These are phyloP conservation scores for Talinum fruticosum DNA, from an alignment of 148 eudicot genomes.

Conservation along the genomic window DNA sequence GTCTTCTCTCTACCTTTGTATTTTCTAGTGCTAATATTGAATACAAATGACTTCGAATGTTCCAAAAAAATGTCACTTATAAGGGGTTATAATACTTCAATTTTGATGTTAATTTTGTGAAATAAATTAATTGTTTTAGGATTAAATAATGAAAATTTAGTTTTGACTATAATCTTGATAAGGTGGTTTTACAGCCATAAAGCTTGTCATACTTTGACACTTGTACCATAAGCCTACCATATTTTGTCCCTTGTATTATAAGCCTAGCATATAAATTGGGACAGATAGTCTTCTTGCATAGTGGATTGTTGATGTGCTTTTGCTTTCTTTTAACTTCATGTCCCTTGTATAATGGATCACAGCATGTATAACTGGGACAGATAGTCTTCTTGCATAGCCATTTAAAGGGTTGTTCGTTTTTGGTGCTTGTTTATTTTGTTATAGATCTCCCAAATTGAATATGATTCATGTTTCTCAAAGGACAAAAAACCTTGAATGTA, in stretches of 20 bases:
- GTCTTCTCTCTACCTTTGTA: too few relatives aligned
- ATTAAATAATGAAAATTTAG: not conserved
- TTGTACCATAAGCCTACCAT: not conserved
- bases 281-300: not conserved
- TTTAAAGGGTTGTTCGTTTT: not conserved
- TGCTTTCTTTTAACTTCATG: too few relatives aligned
- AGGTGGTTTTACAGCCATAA: not conserved
- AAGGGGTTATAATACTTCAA: not conserved
- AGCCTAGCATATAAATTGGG: not conserved
- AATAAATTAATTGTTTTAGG: not conserved
- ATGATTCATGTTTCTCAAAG: conserved; percentile 36
- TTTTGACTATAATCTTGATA: not conserved
- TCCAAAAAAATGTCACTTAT: not conserved
- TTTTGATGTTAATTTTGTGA: not conserved
- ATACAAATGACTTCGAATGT: too few relatives aligned
- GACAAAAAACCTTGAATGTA: conserved; percentile 41
- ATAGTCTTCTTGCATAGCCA: not conserved
- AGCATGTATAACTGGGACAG: not conserved
- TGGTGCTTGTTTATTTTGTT: conserved; percentile 5
- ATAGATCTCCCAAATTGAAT: not conserved
- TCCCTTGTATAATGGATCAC: not conserved
- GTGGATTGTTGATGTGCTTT: not conserved
- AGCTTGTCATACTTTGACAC: not conserved
- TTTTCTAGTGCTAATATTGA: too few relatives aligned
- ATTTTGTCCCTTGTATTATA: not conserved